Percentiles rank a stretch among this genome's conserved stretches.
These are phyloP conservation scores for Trypanosoma caninum DNA, from an alignment of 208 protist species.

Conservation along the genomic window DNA sequence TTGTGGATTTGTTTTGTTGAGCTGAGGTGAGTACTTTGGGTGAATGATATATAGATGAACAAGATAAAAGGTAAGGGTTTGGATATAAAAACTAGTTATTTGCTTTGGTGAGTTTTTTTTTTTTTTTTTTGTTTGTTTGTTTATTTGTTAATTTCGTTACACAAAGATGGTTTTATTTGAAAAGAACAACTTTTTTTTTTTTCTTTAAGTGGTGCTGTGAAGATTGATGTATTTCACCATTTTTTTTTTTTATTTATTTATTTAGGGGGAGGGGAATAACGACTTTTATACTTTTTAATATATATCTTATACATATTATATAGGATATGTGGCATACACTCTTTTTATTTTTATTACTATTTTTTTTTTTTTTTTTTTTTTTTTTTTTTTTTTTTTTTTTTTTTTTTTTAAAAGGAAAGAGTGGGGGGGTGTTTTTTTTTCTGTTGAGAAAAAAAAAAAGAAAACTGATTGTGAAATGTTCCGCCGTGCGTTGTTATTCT, in stretches of 20 bases:
- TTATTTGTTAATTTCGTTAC: too few relatives aligned
- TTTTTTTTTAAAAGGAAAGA: constrained; percentile 9
- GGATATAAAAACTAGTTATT: too few relatives aligned
- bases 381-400: constrained; percentile 19
- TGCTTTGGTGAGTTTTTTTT: too few relatives aligned
- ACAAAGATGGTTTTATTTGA: too few relatives aligned
- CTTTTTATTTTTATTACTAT: background rate
- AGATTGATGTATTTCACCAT: background rate
- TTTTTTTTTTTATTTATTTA: constrained; percentile 4
- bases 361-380: constrained; percentile 12
- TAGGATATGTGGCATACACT: too few relatives aligned
- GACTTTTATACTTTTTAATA: background rate
- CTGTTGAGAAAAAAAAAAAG: background rate
- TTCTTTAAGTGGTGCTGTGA: background rate
- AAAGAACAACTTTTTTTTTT: background rate
- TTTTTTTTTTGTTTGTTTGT: too few relatives aligned
- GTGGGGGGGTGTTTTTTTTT: background rate
- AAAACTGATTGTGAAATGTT: constrained; percentile 1
- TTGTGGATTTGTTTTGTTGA: too few relatives aligned
- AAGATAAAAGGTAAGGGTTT: too few relatives aligned
- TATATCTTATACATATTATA: background rate
- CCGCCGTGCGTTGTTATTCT: background rate
- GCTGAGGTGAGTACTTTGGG: too few relatives aligned
- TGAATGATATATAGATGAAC: too few relatives aligned
- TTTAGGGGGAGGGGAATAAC: background rate